Base-by-base conservation (phyloP, 345 rosid genomes). In the Conringia planisiliqua region DNA sequence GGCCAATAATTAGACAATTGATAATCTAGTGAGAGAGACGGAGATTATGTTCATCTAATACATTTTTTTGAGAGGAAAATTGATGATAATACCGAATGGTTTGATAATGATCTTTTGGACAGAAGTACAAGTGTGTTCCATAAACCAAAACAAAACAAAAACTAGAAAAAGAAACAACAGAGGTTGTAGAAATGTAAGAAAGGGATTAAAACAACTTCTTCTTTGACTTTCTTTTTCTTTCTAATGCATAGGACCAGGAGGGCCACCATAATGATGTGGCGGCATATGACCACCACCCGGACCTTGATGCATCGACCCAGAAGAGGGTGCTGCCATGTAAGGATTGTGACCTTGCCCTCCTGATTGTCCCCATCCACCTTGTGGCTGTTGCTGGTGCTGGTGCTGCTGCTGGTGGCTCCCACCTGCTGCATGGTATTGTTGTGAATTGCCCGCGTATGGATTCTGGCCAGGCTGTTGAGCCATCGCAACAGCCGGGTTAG, bases 281-380 rank as follows among this genome's bases (percentile, higher is more conserved):
- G 76, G 62, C 80, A 71, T 77, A 46, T 77, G 66, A 38, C 80
- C 80, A 64, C 66, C 54, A 64, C 66, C 54, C 1, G 75, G 44
- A 27, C 72, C 76, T 56, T 63, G 76, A 70, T 81, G 88, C 86
- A 84, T 82, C 8, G 83, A 17, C 3, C 88, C 89, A 1, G 77
- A 61, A 0, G 85, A 82, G 20, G 83, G 88, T 70, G 51, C 88
- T 24, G 47, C 69, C 82, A 84, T 51, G 85, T 90, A 95, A 0
- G 83, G 88, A 72, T 82, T 85, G 60, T 76, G 85, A 58, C 78
- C 83, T 59, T 91, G 79, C 51, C 56, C 56, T 51, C 24, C 81
- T 20, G 80, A 30, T 2, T 82, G 87, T n/a, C 24, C 83, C 99
- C 99, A 90, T 24, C 96, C 96, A 1, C 82, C 84, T 17, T 88